Base-by-base conservation (phyloP, 1,139 yeast genomes). In the Magnusiomyces fungicola region DNA sequence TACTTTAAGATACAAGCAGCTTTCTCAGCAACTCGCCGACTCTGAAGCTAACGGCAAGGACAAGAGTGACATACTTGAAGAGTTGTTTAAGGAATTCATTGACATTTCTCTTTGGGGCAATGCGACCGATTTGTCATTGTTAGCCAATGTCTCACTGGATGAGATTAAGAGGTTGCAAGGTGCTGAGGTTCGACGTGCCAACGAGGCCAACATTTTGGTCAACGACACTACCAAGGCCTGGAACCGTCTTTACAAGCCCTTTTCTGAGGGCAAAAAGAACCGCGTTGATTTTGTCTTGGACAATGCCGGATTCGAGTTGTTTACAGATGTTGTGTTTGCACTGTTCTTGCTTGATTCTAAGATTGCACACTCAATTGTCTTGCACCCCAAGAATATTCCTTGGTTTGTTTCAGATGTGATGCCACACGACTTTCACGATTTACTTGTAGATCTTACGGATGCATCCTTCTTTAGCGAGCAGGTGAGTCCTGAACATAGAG, bases 391-490 rank as follows among this genome's bases (percentile, higher is more conserved):
- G 68, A 79, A 81, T 51, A 76, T 88, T 55, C 97, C 98, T 38
- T 92, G 97, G 95, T 90, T 92, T 81, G 98, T 92, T 21, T 86
- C 96, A 60, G 99, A 92, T 65, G 94, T 94, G 14, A 80, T 89
- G 78, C 79, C 87, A 24, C 80, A 81, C 58, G 99, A 92, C 67
- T 79, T 87, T 56, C 72, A 73, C 43, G 68, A 74, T 40, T 70
- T 89, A 50, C 62, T 88, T 32, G 61, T 69, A 32, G 88, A 87
- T 59, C 72, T 92, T 59, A 56, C 53, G 29, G 78, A 82, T 59
- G 59, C 70, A 3, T 52, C 65, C 3, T 73, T 80, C 56, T 88
- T 84, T 69, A 32, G 38, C 10, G 22, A 16, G 23, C 30, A 44
- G 34, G 14, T 22, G 18, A 43, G 41, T 12, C 29, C 30, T 3